Evolutionary conservation across 2,329 filamentous ascomycete species (phyloP), one percentile per base, ranked within the genome.

Genomic region (Thermoascus crustaceus): DNA sequence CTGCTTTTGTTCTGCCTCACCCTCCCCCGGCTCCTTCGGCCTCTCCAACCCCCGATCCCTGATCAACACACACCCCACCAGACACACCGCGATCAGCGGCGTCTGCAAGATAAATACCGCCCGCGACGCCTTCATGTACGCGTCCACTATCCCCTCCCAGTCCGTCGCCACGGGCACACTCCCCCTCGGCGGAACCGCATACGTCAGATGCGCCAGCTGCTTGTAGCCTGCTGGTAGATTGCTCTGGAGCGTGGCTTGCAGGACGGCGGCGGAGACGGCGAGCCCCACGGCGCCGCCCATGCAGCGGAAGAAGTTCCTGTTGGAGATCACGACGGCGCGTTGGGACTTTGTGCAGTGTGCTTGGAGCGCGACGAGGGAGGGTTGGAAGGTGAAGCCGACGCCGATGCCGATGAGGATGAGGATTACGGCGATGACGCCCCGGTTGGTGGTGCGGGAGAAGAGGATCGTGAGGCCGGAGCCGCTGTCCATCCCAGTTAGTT

Each of bases 221-320:
- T 55, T 41, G 27, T 64, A 53, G n/a, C 55, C 48, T 2, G 39
- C 31, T 2, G 66, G 64, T 4, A 71, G 50, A n/a, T 61, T 55
- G 22, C 49, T 60, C 38, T 48, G 58, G 13, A 62, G 46, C 3
- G 52, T 53, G 3, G 57, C 55, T 23, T 61, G 58, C 22, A 72
- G 54, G 2, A 78, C 57, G 2, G 73, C 72, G 1, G 73, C 73
- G 0, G 71, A 73, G 6, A 78, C 58, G 0, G 74, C 75, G 0
- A 81, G 64, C 0, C 76, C 76, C 9, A 69, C 63, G 1, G 75
- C 64, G 16, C 75, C 76, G 7, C 78, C 76, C 3, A 75, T 58
- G 30, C 69, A 72, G 5, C 78, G 69, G 40, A 79, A 65, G 49
- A 80, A 80, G 45, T 81, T 81, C 1, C 77, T 66, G 34, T 72